A percentile compares a stretch with the other conserved stretches of the same genome.
Evolutionary conservation across 371 early-diverging fungal species (phyloP).

Genomic region (Mucor saturninus): DNA sequence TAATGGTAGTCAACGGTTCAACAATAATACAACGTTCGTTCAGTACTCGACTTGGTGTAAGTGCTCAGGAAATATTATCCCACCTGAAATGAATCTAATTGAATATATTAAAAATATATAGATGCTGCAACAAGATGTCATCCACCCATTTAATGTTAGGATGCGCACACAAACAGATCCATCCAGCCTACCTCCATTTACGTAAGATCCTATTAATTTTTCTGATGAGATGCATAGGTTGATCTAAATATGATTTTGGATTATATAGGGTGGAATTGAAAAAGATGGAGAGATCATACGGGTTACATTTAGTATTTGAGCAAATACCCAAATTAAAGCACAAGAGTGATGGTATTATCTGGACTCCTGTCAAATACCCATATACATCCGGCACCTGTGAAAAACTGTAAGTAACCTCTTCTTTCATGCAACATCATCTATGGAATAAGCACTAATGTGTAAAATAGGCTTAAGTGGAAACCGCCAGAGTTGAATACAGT

Average conservation of each 20-base stretch:
- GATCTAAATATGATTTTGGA: background rate
- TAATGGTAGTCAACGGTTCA: slow-evolving; percentile 67
- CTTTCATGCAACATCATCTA: background rate
- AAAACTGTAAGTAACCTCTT: slow-evolving; percentile 52
- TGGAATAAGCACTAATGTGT: background rate
- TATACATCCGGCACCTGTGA: slow-evolving; percentile 74
- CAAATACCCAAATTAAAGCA: slow-evolving; percentile 73
- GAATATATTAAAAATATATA: slow-evolving; percentile 14
- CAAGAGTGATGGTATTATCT: slow-evolving; percentile 88
- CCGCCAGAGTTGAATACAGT: slow-evolving; percentile 84
- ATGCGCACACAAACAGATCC: slow-evolving; percentile 45
- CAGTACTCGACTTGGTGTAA: slow-evolving; percentile 72
- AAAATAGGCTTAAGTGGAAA: slow-evolving; percentile 88
- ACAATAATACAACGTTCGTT: slow-evolving; percentile 63
- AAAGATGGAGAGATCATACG: slow-evolving; percentile 68
- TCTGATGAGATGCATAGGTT: background rate
- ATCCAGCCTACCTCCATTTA: slow-evolving; percentile 60
- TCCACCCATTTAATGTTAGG: slow-evolving; percentile 56
- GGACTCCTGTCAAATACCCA: slow-evolving; percentile 78
- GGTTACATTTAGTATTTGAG: slow-evolving; percentile 62
- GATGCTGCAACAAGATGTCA: slow-evolving; percentile 70
- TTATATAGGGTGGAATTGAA: slow-evolving; percentile 56
- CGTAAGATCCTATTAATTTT: slow-evolving; percentile 46
- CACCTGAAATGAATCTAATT: background rate
- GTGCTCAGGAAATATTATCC: slow-evolving; percentile 4